Conservation (phyloP, 306 rosid genomes). For the Luffa acutangula region DNA sequence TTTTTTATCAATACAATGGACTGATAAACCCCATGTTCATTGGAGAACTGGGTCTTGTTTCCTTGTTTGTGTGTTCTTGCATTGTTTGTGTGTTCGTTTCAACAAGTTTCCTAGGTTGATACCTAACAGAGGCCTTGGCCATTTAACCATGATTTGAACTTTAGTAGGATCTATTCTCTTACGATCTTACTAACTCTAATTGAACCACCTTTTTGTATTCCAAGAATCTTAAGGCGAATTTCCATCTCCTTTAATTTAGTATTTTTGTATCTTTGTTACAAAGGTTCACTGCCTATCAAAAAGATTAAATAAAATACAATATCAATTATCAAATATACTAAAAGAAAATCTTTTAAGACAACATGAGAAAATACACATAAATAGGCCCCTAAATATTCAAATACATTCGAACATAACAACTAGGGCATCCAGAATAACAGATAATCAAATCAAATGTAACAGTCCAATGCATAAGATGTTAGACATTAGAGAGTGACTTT, state of each 20-base stretch:
- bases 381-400: neutral
- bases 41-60: too few relatives aligned
- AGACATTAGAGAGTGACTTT: neutral
- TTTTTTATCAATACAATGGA: too few relatives aligned
- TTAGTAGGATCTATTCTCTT: neutral
- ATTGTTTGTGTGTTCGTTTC: too few relatives aligned
- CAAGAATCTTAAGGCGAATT: neutral
- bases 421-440: neutral
- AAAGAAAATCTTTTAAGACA: neutral
- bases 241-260: neutral
- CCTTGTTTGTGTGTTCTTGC: too few relatives aligned
- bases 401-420: neutral
- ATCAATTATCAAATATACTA: neutral
- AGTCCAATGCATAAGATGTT: neutral
- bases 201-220: neutral
- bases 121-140: neutral
- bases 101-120: too few relatives aligned
- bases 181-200: neutral
- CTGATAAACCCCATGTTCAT: too few relatives aligned
- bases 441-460: neutral
- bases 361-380: neutral
- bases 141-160: neutral
- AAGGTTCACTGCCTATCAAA: neutral
- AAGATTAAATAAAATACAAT: neutral
- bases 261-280: neutral